Base-by-base conservation (phyloP, 2,329 filamentous ascomycete species). In the Pleoardoris graminearum region DNA sequence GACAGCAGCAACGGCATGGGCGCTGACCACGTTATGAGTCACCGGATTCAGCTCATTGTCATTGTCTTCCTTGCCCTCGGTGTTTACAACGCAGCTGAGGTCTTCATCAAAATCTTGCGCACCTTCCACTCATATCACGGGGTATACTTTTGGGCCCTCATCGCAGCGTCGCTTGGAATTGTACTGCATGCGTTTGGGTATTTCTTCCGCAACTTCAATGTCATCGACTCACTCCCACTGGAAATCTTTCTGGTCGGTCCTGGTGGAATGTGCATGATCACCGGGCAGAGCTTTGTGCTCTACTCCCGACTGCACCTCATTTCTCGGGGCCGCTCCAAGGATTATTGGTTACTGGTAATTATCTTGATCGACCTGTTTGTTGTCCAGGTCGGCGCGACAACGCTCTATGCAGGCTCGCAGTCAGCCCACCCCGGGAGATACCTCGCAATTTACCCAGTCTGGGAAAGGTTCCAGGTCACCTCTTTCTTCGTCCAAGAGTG, bases 291-390 rank as follows among this genome's bases (percentile, higher is more conserved):
- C 0, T 53, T 85, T 14, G 83, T 86, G 1, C 71, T 86, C 0
- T 86, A 83, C 68, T 85, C 82, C 0, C 76, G 84, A 2, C 74
- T 86, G 0, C 82, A 85, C 61, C 73, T 86, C 1, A 75, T 86
- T 5, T 65, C 83, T 8, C 75, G 51, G 33, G 46, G 55, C 33
- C 17, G 33, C 16, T 27, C 36, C 8, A 10, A 77, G 82, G 70
- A 75, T 7, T 63, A 66, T 2, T 70, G 78, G 12, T 3, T 41
- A 27, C 22, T 41, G 23, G 22, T n/a, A 16, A 14, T 41, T 2
- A 41, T 41, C 38, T 7, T 41, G 3, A 57, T 75, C 48, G 77
- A 83, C 57, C 73, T 75, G 16, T 4, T 50, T 8, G 39, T 50
- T 38, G n/a, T 50, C 4, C 48, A 50, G 7, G 22, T 50, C 29